Evolutionary conservation across 148 eudicot genomes (phyloP).

Genomic region (Persicaria tinctoria): DNA sequence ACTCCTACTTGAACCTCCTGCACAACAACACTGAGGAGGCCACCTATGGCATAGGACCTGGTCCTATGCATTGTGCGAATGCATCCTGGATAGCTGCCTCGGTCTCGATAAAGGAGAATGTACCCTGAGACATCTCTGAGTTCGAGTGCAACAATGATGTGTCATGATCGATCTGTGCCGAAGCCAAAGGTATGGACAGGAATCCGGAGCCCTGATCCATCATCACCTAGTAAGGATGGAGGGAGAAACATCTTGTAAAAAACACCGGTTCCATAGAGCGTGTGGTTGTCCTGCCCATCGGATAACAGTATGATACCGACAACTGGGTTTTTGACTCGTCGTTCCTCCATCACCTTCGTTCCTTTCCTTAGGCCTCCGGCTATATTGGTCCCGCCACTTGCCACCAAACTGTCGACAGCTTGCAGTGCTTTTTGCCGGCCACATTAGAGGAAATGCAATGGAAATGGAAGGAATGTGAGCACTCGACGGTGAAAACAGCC

Average conservation of each 20-base stretch:
- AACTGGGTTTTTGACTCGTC: slow-evolving; percentile 32
- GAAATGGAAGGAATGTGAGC: slow-evolving; percentile 34
- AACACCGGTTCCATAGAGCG: background rate
- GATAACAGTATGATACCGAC: slow-evolving; percentile 35
- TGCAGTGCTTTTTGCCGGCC: slow-evolving; percentile 20
- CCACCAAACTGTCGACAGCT: slow-evolving; percentile 21
- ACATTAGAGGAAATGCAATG: slow-evolving; percentile 28
- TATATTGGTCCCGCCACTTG: slow-evolving; percentile 29
- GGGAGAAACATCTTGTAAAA: slow-evolving; percentile 17
- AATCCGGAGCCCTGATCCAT: slow-evolving; percentile 12
- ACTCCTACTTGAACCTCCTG: slow-evolving; percentile 23
- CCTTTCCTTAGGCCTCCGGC: slow-evolving; percentile 29
- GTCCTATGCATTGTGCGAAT: slow-evolving; percentile 45
- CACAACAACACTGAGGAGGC: slow-evolving; percentile 36
- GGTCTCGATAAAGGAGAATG: slow-evolving; percentile 37
- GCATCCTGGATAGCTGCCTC: slow-evolving; percentile 37
- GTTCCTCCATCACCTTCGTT: slow-evolving; percentile 27
- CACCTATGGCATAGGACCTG: too few relatives aligned
- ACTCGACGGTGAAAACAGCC: slow-evolving; percentile 33
- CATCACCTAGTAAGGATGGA: slow-evolving; percentile 17
- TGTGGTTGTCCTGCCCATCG: slow-evolving; percentile 36
- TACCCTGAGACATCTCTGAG: slow-evolving; percentile 35
- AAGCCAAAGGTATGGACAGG: slow-evolving; percentile 41
- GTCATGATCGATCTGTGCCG: slow-evolving; percentile 41
- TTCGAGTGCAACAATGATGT: slow-evolving; percentile 29